Conservation (phyloP, 164 flowering plant species). For the Pachysandra terminalis region DNA sequence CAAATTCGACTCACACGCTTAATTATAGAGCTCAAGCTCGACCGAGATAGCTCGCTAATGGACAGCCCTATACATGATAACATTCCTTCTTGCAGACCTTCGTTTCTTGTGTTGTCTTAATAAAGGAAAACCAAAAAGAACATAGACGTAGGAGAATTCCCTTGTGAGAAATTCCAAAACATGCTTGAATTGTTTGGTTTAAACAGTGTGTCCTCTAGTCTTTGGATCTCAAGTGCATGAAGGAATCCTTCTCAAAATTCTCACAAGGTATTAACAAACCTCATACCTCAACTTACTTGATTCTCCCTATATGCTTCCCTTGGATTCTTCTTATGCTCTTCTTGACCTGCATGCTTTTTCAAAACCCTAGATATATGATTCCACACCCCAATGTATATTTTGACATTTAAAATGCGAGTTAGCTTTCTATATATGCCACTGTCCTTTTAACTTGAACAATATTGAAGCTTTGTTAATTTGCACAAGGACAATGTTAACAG, state of each 20-base stretch:
- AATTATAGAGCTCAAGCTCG: too few species aligned
- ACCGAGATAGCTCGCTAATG: too few species aligned
- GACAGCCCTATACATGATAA: too few species aligned
- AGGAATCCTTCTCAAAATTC: slow-evolving; percentile 61
- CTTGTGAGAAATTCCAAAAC: slow-evolving; percentile 30
- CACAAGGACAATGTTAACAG: not conserved
- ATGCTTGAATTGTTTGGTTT: slow-evolving; percentile 14
- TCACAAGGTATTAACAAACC: slow-evolving; percentile 18
- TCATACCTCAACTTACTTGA: slow-evolving; percentile 35
- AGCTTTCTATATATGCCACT: slow-evolving; percentile 17
- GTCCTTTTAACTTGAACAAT: not conserved
- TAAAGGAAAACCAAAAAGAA: slow-evolving; percentile 13
- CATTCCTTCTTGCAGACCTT: slow-evolving; percentile 27
- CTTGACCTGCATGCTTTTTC: slow-evolving; percentile 24
- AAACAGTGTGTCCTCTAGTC: slow-evolving; percentile 47
- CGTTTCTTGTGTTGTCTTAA: slow-evolving; percentile 38
- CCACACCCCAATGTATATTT: not conserved
- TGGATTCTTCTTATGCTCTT: slow-evolving; percentile 52
- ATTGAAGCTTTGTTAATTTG: not conserved
- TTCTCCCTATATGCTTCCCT: slow-evolving; percentile 40
- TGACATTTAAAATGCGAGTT: slow-evolving; percentile 13
- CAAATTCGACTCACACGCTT: too few species aligned
- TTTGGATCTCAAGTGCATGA: slow-evolving; percentile 41
- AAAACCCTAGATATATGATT: slow-evolving; percentile 15
- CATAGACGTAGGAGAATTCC: slow-evolving; percentile 39